phyloP scores from a whole-genome alignment of 1,284 basidiomycete species.

The Moesziomyces globuligerus region DNA sequence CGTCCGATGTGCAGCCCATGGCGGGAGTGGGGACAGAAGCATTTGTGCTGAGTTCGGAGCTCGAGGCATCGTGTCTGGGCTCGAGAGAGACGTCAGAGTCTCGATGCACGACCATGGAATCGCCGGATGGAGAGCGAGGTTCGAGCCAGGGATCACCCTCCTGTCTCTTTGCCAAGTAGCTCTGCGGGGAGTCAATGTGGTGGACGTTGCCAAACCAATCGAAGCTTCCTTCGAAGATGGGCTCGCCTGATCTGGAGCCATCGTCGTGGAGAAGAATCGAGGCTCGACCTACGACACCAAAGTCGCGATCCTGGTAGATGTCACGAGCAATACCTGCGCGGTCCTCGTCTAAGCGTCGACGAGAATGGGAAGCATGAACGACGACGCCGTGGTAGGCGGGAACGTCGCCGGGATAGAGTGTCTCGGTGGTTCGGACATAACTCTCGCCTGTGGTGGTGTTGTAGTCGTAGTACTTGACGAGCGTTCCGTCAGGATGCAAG shows the following conservation, averaged over 20 bases:
- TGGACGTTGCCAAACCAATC: constrained; percentile 59
- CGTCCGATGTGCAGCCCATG: constrained; percentile 47
- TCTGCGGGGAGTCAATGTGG: constrained; percentile 38
- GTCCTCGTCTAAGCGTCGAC: constrained; percentile 50
- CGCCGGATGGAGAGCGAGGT: constrained; percentile 22
- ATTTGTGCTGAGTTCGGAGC: constrained; percentile 4
- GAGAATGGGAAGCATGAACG: constrained; percentile 41
- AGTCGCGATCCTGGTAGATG: constrained; percentile 35
- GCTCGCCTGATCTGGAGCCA: constrained; percentile 40
- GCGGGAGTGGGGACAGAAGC: not conserved
- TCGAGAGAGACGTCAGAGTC: constrained; percentile 50
- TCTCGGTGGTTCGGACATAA: constrained; percentile 28
- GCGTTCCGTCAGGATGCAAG: constrained; percentile 56
- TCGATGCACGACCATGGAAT: constrained; percentile 51
- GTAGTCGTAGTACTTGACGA: constrained; percentile 37
- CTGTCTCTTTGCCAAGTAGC: constrained; percentile 44
- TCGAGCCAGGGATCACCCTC: constrained; percentile 31
- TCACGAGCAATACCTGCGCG: constrained; percentile 46
- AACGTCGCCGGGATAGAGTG: constrained; percentile 48
- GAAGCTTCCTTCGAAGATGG: constrained; percentile 56
- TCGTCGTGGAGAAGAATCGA: constrained; percentile 58
- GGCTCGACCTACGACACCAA: constrained; percentile 55
- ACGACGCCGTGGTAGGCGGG: constrained; percentile 62
- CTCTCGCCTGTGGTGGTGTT: constrained; percentile 38
- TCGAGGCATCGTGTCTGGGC: constrained; percentile 10